A percentile compares a stretch with the other conserved stretches of the same genome.
These are phyloP conservation scores for Fusarium buxicola DNA, from an alignment of 2,329 filamentous ascomycete species.

Conservation along the genomic window DNA sequence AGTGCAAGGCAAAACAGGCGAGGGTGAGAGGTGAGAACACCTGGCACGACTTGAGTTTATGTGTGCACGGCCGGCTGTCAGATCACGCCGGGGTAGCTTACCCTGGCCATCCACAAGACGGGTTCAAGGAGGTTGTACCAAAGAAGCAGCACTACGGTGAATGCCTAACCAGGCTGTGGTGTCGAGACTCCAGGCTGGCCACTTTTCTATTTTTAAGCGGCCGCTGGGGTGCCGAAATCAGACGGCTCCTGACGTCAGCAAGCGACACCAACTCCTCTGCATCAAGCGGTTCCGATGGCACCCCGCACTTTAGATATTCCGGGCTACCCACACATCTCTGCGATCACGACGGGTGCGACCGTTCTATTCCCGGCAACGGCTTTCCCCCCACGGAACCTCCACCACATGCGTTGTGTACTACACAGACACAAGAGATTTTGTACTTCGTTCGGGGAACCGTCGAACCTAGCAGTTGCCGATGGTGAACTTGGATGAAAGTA, in stretches of 20 bases:
- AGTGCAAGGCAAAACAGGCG: not conserved
- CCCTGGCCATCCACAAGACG: conserved; percentile 9
- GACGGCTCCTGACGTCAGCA: too few relatives aligned
- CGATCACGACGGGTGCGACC: not conserved
- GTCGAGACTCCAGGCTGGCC: too few relatives aligned
- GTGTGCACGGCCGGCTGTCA: not conserved
- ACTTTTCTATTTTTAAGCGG: too few relatives aligned
- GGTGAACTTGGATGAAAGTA: conserved; percentile 6
- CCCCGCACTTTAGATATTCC: too few relatives aligned
- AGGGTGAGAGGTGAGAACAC: conserved; percentile 7
- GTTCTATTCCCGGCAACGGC: conserved; percentile 1
- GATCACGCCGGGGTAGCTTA: conserved; percentile 2
- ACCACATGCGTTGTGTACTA: conserved; percentile 1
- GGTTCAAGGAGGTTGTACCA: conserved; percentile 9
- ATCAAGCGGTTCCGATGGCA: too few relatives aligned
- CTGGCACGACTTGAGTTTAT: not conserved
- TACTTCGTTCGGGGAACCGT: conserved; percentile 5
- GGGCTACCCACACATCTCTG: not conserved
- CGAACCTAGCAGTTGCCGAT: conserved; percentile 5
- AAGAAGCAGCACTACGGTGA: conserved; percentile 4
- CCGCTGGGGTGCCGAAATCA: too few relatives aligned
- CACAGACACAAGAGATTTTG: conserved; percentile 1
- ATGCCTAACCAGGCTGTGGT: too few relatives aligned
- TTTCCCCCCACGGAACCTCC: not conserved
- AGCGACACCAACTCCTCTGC: too few relatives aligned